phyloP scores from a whole-genome alignment of 2,329 filamentous ascomycete genomes.

The Atkinsonella texensis region DNA sequence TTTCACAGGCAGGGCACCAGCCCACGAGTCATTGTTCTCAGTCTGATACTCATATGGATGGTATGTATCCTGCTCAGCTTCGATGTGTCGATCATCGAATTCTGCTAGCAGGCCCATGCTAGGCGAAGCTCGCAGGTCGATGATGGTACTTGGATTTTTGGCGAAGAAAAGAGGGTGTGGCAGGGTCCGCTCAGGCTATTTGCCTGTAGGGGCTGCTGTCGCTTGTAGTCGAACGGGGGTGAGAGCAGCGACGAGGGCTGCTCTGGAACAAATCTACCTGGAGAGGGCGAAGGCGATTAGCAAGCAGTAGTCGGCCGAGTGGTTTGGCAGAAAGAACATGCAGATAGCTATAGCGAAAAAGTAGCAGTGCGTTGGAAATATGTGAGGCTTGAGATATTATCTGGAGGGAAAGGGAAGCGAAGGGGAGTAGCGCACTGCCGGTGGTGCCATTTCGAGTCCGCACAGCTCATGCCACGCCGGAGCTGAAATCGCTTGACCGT shows the following conservation, averaged over 20 bases:
- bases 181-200: slow-evolving; percentile 3
- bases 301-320: slow-evolving; percentile 1
- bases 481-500: slow-evolving; percentile 2
- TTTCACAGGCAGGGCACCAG: slow-evolving; percentile 88
- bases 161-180: neutral
- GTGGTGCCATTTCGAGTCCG: neutral
- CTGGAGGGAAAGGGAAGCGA: neutral
- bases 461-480: neutral
- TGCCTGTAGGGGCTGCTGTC: slow-evolving; percentile 4
- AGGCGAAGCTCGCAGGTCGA: slow-evolving; percentile 36
- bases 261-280: slow-evolving; percentile 12
- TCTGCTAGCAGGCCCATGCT: slow-evolving; percentile 56
- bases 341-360: neutral
- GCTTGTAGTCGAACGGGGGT: slow-evolving; percentile 7
- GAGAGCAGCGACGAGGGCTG: slow-evolving; percentile 14
- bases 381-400: too few relatives aligned
- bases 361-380: neutral
- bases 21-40: slow-evolving; percentile 80
- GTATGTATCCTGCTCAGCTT: slow-evolving; percentile 48
- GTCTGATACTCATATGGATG: slow-evolving; percentile 76
- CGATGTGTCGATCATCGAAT: slow-evolving; percentile 57
- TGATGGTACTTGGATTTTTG: neutral
- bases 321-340: neutral
- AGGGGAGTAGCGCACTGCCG: neutral
- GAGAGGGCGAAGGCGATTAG: slow-evolving; percentile 1